These are phyloP conservation scores for Xylaria castorea DNA, from an alignment of 495 filamentous ascomycete genomes.

Conservation along the genomic window DNA sequence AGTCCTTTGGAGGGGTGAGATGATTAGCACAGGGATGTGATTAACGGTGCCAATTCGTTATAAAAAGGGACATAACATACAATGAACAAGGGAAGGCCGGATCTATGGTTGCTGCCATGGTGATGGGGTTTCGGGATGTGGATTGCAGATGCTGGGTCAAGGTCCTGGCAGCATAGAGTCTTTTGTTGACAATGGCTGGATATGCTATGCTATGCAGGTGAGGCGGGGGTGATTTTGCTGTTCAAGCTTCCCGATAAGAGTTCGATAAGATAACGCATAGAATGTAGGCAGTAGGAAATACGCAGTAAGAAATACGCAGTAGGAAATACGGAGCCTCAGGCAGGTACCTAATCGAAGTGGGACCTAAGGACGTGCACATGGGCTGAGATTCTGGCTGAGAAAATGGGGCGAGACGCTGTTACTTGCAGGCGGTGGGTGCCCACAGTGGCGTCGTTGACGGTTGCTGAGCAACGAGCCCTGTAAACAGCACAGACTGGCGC, in stretches of 20 bases:
- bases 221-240: neutral
- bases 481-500: constrained; percentile 28
- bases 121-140: constrained; percentile 20
- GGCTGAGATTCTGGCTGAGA: neutral
- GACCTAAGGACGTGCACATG: neutral
- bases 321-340: neutral
- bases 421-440: neutral
- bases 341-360: neutral
- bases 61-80: constrained; percentile 52
- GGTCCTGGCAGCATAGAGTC: neutral
- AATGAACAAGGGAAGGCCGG: constrained; percentile 73
- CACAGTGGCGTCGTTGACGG: constrained; percentile 20
- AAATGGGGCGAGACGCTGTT: neutral
- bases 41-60: neutral
- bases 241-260: neutral
- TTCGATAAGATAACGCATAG: neutral
- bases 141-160: neutral
- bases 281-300: neutral
- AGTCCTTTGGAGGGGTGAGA: constrained; percentile 57
- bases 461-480: constrained; percentile 39
- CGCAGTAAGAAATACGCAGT: neutral
- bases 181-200: constrained; percentile 8
- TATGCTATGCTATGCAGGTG: neutral
- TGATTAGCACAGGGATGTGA: constrained; percentile 31
- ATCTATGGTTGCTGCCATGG: constrained; percentile 46